Conservation (phyloP, 2,329 filamentous ascomycete genomes). For the Graphilbum fragrans region DNA sequence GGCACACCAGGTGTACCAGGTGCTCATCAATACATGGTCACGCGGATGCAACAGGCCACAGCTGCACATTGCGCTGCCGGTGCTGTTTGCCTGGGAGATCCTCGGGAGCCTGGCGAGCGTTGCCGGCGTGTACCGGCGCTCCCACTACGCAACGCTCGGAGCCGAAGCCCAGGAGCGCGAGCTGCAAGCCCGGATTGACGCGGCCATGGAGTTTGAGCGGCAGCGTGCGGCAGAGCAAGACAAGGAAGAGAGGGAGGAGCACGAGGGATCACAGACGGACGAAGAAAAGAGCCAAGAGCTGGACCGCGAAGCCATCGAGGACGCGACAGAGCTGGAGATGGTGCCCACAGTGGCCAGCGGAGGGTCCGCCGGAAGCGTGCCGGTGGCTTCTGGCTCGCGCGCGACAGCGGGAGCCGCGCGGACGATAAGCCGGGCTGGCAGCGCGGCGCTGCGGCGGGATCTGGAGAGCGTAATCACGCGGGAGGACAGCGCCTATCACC, state of each 20-base stretch:
- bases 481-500: slow-evolving; percentile 3
- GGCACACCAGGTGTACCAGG: slow-evolving; percentile 25
- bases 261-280: too few relatives aligned
- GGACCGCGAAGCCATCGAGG: background rate
- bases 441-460: slow-evolving; percentile 8
- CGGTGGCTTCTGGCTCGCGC: background rate
- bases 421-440: background rate
- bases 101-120: slow-evolving; percentile 11
- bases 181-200: slow-evolving; percentile 15
- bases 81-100: slow-evolving; percentile 27
- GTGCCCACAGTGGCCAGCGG: too few relatives aligned
- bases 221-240: slow-evolving; percentile 1
- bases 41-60: slow-evolving; percentile 24
- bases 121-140: slow-evolving; percentile 17
- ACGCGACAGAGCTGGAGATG: too few relatives aligned
- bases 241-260: slow-evolving; percentile 4
- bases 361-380: background rate
- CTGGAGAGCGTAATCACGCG: slow-evolving; percentile 10
- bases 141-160: slow-evolving; percentile 17
- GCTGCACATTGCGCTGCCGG: slow-evolving; percentile 25
- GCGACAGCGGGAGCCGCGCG: background rate
- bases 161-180: slow-evolving; percentile 14
- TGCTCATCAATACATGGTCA: slow-evolving; percentile 30
- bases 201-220: slow-evolving; percentile 16
- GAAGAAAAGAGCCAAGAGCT: too few relatives aligned